A percentile compares a stretch with the other conserved stretches of the same genome.
Conservation (phyloP, 306 rosid species). For the Quercus suber region DNA sequence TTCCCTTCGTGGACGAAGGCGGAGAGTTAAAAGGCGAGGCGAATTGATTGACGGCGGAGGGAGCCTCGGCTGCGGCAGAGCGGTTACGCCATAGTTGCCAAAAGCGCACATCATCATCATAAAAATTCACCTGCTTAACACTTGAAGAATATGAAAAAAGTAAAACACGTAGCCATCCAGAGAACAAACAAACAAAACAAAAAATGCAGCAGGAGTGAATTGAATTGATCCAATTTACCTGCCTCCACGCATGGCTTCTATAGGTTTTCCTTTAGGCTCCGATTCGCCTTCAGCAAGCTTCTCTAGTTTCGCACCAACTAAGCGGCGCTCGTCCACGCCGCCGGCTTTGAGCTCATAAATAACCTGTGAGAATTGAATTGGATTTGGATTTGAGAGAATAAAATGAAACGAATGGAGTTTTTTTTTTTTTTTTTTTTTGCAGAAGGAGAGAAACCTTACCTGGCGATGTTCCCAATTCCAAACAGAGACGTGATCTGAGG, state of each 20-base stretch:
- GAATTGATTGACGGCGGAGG: slow-evolving; percentile 68
- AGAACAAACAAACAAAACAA: slow-evolving; percentile 16
- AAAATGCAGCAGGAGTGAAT: neutral
- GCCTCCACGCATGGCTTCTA: slow-evolving; percentile 98
- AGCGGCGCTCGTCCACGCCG: slow-evolving; percentile 93
- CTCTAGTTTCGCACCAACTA: slow-evolving; percentile 96
- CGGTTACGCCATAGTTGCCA: slow-evolving; percentile 96
- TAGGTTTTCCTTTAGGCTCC: slow-evolving; percentile 84
- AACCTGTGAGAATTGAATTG: slow-evolving; percentile 40
- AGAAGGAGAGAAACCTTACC: slow-evolving; percentile 26
- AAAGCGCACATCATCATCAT: slow-evolving; percentile 90
- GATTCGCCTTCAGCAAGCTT: slow-evolving; percentile 98
- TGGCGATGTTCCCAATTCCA: slow-evolving; percentile 99
- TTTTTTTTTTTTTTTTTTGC: no score
- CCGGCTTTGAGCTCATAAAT: slow-evolving; percentile 97
- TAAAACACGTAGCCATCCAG: slow-evolving; percentile 5
- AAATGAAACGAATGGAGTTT: neutral
- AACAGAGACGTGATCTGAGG: slow-evolving; percentile 93
- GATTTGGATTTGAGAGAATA: neutral
- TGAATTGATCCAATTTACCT: slow-evolving; percentile 42
- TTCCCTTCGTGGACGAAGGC: slow-evolving; percentile 88
- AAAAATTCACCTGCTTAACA: slow-evolving; percentile 94
- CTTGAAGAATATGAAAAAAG: slow-evolving; percentile 37
- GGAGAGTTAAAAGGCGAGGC: slow-evolving; percentile 77
- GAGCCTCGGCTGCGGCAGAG: slow-evolving; percentile 94